These are phyloP conservation scores for Amesomyces nigricolor DNA, from an alignment of 2,329 filamentous ascomycete genomes.

Conservation along the genomic window DNA sequence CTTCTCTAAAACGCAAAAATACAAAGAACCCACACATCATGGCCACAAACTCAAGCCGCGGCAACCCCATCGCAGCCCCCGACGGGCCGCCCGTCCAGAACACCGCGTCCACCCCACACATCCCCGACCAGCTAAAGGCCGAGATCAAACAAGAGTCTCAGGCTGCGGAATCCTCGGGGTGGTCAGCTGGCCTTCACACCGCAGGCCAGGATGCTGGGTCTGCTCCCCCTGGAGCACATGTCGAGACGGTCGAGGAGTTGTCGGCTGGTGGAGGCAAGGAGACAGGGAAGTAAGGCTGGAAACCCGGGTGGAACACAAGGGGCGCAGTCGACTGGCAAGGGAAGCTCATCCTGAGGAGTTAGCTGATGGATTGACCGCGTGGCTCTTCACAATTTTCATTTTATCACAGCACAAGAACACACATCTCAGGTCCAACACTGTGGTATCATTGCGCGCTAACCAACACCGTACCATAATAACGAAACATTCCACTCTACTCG, in stretches of 20 bases:
- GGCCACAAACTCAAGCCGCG: slow-evolving; percentile 24
- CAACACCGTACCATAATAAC: no score
- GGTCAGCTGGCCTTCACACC: slow-evolving; percentile 32
- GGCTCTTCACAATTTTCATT: no score
- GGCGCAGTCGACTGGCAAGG: no score
- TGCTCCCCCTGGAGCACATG: slow-evolving; percentile 34
- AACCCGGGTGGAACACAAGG: not conserved
- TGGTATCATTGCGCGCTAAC: no score
- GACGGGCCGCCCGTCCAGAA: slow-evolving; percentile 14
- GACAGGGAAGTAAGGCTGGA: not conserved
- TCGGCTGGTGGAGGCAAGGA: not conserved
- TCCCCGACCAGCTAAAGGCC: slow-evolving; percentile 38
- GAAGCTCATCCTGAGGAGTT: no score
- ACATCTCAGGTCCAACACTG: no score
- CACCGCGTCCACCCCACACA: slow-evolving; percentile 32
- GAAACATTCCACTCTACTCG: no score
- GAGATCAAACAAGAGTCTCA: slow-evolving; percentile 30
- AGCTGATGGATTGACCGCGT: no score
- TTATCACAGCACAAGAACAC: no score
- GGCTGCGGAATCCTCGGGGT: not conserved
- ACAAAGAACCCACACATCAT: slow-evolving; percentile 8
- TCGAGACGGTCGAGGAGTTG: slow-evolving; percentile 51
- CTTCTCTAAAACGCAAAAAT: not conserved
- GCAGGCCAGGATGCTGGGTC: slow-evolving; percentile 34
- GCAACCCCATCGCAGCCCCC: slow-evolving; percentile 22